Evolutionary conservation across 176 grass and related monocot genomes (phyloP), one percentile per base, ranked within the genome.

Genomic region (Oryza officinalis): DNA sequence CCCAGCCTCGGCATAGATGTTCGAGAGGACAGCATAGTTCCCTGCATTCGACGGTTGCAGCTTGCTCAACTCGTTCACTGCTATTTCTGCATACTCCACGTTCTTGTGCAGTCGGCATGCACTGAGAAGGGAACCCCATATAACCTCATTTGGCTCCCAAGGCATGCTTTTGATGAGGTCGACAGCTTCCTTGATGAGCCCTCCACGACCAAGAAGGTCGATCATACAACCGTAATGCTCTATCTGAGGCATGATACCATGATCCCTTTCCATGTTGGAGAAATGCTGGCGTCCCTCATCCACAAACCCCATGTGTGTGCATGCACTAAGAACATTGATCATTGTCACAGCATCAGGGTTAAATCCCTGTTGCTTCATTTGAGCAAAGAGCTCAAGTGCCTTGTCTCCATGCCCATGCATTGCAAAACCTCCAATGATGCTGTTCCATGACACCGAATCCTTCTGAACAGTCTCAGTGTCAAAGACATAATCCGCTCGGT

Each of bases 221-320:
- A 90, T 81, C 85, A 94, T 86, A 72, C 87, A 94, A 77, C 93
- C 89, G n/a, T 90, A 94, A 81, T 94, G 93, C 65, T 94, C 92
- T 78, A 94, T 83, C 79, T 94, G 78, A 17, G 92, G 89, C 43
- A 65, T 11, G 44, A 97, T 86, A 32, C 91, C 67, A 38, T 88
- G 87, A 23, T 87, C 93, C 44, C 49, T 85, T 83, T 87, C 83
- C 93, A 93, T 93, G 72, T 64, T 93, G 68, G 46, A 7, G 20
- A 91, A 96, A 69, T 82, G 71, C 40, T 8, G 25, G 23, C 76
- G 76, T 7, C 88, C 91, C 81, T 89, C 88, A 75, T 93, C 80
- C 22, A 93, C 65, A 82, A 89, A 78, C 18, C 90, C 86, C 91
- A 91, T 89, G 74, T 96, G 86, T 23, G 91, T 52, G 80, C 94